These are phyloP conservation scores for Eucalyptus pauciflora DNA, from an alignment of 345 rosid species.

Conservation along the genomic window DNA sequence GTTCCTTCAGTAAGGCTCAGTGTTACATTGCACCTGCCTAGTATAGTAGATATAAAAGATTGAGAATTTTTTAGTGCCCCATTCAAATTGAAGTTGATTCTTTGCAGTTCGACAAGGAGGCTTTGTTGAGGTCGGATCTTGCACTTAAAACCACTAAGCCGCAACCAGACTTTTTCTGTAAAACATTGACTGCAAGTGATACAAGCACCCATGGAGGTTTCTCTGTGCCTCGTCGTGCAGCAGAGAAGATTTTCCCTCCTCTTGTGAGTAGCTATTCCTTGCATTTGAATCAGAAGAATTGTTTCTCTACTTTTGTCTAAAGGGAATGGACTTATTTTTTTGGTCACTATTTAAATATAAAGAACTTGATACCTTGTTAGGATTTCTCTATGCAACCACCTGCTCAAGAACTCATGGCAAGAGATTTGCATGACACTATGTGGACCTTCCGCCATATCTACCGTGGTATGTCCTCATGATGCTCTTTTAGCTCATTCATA, in stretches of 20 bases:
- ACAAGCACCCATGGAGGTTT: constrained; percentile 99
- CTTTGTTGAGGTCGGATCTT: constrained; percentile 78
- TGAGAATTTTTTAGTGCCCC: background rate
- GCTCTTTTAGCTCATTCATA: background rate
- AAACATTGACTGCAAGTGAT: constrained; percentile 94
- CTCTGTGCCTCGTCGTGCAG: constrained; percentile 94
- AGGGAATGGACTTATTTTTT: background rate
- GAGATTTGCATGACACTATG: constrained; percentile 74
- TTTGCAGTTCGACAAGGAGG: constrained; percentile 86
- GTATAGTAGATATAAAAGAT: background rate
- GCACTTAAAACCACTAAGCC: constrained; percentile 61
- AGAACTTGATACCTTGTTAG: constrained; percentile 17
- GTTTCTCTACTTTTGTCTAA: background rate
- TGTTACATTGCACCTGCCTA: background rate
- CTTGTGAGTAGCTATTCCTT: constrained; percentile 32
- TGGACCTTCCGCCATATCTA: constrained; percentile 96
- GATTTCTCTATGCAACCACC: constrained; percentile 96
- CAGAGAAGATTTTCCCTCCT: constrained; percentile 89
- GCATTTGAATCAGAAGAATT: background rate
- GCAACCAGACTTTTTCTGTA: constrained; percentile 85
- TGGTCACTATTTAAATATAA: background rate
- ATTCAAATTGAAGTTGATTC: background rate
- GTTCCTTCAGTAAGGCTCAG: constrained; percentile 46
- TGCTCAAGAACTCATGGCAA: constrained; percentile 82
- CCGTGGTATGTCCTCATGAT: constrained; percentile 44